Evolutionary conservation across 169 alveolate genomes (phyloP), one percentile per base, ranked within the genome.

Genomic region (Plasmodium berghei): DNA sequence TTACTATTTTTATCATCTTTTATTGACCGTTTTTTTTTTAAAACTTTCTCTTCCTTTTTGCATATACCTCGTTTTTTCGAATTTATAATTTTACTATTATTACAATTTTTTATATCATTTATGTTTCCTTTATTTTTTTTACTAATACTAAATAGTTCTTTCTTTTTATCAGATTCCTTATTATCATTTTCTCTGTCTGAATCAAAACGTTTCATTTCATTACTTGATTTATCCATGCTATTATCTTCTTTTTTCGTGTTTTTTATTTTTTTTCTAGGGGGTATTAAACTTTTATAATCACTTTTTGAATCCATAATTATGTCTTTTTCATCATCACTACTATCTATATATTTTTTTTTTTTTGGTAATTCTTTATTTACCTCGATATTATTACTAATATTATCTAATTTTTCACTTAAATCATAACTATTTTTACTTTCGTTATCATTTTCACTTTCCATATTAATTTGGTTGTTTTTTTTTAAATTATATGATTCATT

Each of bases 181-280:
- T 42, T 63, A n/a, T 9, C 46, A 40, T 26, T 18, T 45, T 64
- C 10, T 26, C 28, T 26, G 9, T 40, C 48, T 6, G 42, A 1
- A 18, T n/a, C 58, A 24, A 18, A 9, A 40, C 14, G 9, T 18
- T 52, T 6, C 10, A 14, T 75, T 20, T 77, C 58, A 46, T 46
- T 46, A 12, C 22, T 55, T 56, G 20, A 14, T 63, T 75, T 63
- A 14, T 1, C 49, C 48, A 63, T 56, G 10, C 54, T 26, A 20
- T 49, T 55, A 6, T 72, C 70, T 26, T 63, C 75, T 48, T 63
- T 64, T 77, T 64, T 77, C 67, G 63, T 63, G 26, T 77, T 63
- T 77, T 56, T 77, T 14, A 63, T 63, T 63, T 77, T 77, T 77
- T 77, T 77, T 59, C 77, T 77, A 24, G 75, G 70, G 67, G 89